Percentiles rank a stretch among this genome's conserved stretches.
These are phyloP conservation scores for Aegilops bicornis DNA, from an alignment of 176 grass and related monocot species.

Conservation along the genomic window DNA sequence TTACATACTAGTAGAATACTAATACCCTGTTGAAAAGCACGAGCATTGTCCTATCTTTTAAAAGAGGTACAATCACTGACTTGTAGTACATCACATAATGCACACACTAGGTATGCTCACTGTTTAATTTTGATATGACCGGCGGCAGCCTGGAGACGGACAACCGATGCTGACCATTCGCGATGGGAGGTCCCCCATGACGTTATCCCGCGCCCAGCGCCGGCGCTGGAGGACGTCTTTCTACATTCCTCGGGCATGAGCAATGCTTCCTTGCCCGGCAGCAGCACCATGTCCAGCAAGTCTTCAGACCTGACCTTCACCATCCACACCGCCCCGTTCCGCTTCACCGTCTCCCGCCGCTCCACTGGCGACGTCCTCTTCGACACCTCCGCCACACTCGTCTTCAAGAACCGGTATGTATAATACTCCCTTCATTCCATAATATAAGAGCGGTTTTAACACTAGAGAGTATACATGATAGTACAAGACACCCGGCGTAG, in stretches of 20 bases:
- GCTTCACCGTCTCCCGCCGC: slow-evolving; percentile 53
- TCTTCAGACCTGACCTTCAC: slow-evolving; percentile 59
- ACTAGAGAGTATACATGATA: too few species aligned
- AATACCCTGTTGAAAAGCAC: too few species aligned
- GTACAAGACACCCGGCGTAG: neutral
- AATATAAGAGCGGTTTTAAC: too few species aligned
- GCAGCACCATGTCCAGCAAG: slow-evolving; percentile 33
- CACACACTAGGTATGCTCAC: neutral
- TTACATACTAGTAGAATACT: too few species aligned
- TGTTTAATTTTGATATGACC: neutral
- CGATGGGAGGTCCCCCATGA: slow-evolving; percentile 80
- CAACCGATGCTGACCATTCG: slow-evolving; percentile 44
- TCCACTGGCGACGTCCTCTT: slow-evolving; percentile 60
- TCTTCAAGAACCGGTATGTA: slow-evolving; percentile 64
- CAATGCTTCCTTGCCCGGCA: neutral
- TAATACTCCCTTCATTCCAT: too few species aligned
- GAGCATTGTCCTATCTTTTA: too few species aligned
- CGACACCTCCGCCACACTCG: slow-evolving; percentile 30
- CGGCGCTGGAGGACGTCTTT: neutral
- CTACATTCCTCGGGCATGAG: neutral
- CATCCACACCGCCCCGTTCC: slow-evolving; percentile 48
- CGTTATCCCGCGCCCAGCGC: slow-evolving; percentile 49
- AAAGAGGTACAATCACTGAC: too few species aligned
- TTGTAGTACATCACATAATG: too few species aligned
- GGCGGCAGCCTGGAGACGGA: slow-evolving; percentile 62